Evolutionary conservation across 1,139 yeast genomes (phyloP), one percentile per base, ranked within the genome.

Genomic region (Diutina ranongensis): DNA sequence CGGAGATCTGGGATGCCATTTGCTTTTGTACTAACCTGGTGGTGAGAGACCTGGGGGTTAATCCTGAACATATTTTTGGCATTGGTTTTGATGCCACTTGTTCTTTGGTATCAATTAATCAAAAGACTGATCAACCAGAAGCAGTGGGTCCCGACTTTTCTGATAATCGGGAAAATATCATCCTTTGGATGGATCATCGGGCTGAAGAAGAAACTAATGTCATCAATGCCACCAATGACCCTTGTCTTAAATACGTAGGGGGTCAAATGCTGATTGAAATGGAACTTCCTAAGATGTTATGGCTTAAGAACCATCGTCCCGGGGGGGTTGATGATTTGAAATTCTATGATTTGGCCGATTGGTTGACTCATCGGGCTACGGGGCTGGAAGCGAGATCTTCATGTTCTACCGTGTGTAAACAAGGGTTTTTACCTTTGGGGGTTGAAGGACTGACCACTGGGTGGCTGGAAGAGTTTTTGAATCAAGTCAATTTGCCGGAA

Each of bases 101-200:
- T 63, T 92, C 97, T 1, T 70, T 92, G 50, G 96, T 88, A 21
- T 96, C 80, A 1, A 68, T 89, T 44, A 71, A 79, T 48, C 85
- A 83, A 52, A 62, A 69, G 19, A 68, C 74, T 36, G 88, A 84
- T 56, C 61, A 68, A 44, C 95, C 95, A 3, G 74, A 85, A 42
- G 87, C 83, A 0, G 97, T 89, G 15, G 98, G 98, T 13, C 98
- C 98, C 1, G 86, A 89, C 58, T 92, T 86, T 60, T 53, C 65
- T 36, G 80, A 86, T 56, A 55, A 68, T 38, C 74, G 74, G 52
- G 95, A 89, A 59, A 88, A 92, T 62, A 82, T 92, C 56, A 80
- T 92, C 46, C 67, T 92, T 49, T 92, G 98, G 97, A 89, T 92
- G 97, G 98, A 92, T 65, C 98, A 92, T 63, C 76, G 98, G 53